Evolutionary conservation across 73 alveolate species (phyloP), one percentile per base, ranked within the genome.

Genomic region (Paramecium sexaurelia): DNA sequence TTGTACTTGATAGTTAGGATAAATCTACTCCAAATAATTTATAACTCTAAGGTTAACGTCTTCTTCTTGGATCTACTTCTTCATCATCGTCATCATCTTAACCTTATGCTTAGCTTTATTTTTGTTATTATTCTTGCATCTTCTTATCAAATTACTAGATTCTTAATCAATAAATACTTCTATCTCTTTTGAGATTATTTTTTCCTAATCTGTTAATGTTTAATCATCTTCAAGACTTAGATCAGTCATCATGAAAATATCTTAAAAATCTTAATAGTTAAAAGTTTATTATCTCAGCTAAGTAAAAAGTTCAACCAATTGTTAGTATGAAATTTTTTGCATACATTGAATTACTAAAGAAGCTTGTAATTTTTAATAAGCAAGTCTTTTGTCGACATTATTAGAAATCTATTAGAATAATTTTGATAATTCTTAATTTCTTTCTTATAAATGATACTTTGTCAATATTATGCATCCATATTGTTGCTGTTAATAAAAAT

Each of bases 81-180:
- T 61, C 83, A 29, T 61, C 83, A 61, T 61, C 83, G 7, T 51
- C 67, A 24, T 61, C 83, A 61, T 61, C 83, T 6, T 57, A 57
- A 22, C 83, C 83, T 61, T 26, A 11, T 61, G 20, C 83, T 61
- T 61, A 26, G 7, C n/a, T 61, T 11, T 61, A 61, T 32, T 61
- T 61, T 29, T 61, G 20, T 32, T 61, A 61, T 61, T 61, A 61
- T 61, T 61, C 83, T 61, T 61, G 47, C 83, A 61, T 61, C 4
- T 61, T 61, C 26, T 61, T 61, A 24, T 61, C 83, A n/a, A 61
- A 61, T 61, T 26, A 11, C 83, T 61, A 51, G 1, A 41, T 9
- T 4, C 3, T 4, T 61, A 6, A 61, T 29, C 1, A 29, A 11
- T 15, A 27, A 26, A 26, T 61, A 61, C 83, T 10, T 61, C 83